Conservation (phyloP, 768 basidiomycete genomes). For the Xerocomellus intermedius region DNA sequence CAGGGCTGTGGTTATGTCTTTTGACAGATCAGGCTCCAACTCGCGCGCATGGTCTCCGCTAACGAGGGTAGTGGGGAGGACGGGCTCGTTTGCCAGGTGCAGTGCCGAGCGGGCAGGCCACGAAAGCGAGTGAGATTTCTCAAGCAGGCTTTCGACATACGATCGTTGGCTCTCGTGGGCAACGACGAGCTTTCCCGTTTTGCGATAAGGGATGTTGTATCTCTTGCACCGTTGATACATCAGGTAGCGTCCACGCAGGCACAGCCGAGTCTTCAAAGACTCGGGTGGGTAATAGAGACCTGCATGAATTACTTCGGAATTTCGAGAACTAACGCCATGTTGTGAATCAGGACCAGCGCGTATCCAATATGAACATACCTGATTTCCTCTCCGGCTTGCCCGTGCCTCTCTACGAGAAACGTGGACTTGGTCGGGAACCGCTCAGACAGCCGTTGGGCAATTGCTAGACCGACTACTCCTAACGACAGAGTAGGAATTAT, state of each 20-base stretch:
- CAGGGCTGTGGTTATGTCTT: constrained; percentile 67
- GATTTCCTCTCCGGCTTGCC: constrained; percentile 77
- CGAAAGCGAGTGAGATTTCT: constrained; percentile 53
- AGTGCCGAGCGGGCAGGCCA: constrained; percentile 46
- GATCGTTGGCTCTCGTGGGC: constrained; percentile 62
- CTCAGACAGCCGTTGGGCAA: constrained; percentile 71
- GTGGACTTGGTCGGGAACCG: constrained; percentile 68
- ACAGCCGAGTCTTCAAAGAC: constrained; percentile 84
- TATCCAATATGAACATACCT: constrained; percentile 46
- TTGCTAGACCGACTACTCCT: constrained; percentile 85
- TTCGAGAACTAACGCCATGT: constrained; percentile 63
- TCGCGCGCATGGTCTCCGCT: constrained; percentile 62
- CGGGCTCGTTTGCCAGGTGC: constrained; percentile 28
- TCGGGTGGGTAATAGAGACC: constrained; percentile 81
- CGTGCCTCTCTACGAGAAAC: constrained; percentile 78
- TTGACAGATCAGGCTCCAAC: constrained; percentile 82
- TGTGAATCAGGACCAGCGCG: background rate
- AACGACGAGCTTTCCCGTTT: constrained; percentile 88
- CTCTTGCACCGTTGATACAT: constrained; percentile 73
- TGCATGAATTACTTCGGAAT: constrained; percentile 94
- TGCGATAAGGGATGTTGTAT: constrained; percentile 62
- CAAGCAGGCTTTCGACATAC: constrained; percentile 70
- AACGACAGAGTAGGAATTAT: background rate
- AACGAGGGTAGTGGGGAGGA: constrained; percentile 67
- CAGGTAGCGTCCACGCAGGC: constrained; percentile 81